A percentile compares a stretch with the other conserved stretches of the same genome.
These are phyloP conservation scores for Neonectria coccinea DNA, from an alignment of 2,329 filamentous ascomycete genomes.

Conservation along the genomic window DNA sequence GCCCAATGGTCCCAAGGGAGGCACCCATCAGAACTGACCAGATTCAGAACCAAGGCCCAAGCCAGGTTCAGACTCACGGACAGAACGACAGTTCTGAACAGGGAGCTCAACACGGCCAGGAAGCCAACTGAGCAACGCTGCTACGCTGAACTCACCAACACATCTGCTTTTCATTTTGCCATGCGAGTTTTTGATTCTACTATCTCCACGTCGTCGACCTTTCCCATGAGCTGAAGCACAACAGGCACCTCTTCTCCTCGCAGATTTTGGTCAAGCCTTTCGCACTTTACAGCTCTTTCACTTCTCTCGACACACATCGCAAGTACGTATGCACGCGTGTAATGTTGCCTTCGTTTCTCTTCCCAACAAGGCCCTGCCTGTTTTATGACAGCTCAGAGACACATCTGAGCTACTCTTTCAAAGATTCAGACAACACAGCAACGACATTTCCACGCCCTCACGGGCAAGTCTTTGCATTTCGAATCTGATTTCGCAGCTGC, in stretches of 20 bases:
- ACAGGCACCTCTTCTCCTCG: background rate
- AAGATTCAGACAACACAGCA: background rate
- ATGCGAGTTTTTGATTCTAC: background rate
- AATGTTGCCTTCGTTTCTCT: background rate
- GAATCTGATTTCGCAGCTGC: background rate
- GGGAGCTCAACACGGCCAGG: background rate
- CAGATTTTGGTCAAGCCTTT: background rate
- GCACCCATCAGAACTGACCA: background rate
- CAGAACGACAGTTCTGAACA: background rate
- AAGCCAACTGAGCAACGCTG: background rate
- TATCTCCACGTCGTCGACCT: background rate
- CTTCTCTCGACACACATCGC: background rate
- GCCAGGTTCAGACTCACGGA: background rate
- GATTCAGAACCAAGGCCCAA: background rate
- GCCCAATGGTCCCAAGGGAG: background rate
- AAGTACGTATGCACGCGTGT: background rate
- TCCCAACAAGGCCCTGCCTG: background rate
- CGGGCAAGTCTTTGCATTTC: background rate
- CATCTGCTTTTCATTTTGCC: background rate
- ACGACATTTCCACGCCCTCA: background rate
- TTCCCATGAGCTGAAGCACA: background rate
- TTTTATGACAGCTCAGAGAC: background rate
- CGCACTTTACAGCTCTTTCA: background rate
- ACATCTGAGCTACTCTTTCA: background rate
- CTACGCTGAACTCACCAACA: background rate